Evolutionary conservation across 176 grass and related monocot species (phyloP).

Genomic region (Carex pumila): DNA sequence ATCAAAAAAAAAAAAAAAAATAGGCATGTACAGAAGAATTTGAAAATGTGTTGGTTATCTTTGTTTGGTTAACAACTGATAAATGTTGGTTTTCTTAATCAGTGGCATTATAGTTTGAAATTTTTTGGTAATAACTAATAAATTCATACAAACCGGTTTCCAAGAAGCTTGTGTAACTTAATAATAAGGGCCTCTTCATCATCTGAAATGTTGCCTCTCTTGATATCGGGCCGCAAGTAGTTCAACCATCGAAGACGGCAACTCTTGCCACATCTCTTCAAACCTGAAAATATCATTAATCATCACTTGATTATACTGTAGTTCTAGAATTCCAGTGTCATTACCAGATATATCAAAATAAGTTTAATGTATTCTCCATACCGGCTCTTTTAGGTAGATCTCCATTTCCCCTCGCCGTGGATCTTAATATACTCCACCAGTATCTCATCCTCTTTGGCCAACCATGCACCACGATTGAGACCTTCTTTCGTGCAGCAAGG

Average conservation of each 20-base stretch:
- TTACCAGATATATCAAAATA: not conserved
- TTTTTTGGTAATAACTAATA: not conserved
- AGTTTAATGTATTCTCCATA: not conserved
- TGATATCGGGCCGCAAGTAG: conserved; percentile 40
- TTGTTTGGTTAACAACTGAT: no score
- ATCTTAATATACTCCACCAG: conserved; percentile 29
- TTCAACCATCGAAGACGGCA: conserved; percentile 39
- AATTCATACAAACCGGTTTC: conserved; percentile 7
- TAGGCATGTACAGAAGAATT: no score
- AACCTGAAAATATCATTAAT: not conserved
- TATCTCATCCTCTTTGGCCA: conserved; percentile 10
- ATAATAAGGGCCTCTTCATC: conserved; percentile 37
- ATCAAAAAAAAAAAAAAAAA: no score
- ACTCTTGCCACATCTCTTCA: conserved; percentile 29
- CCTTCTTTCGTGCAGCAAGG: conserved; percentile 28
- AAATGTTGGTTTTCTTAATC: no score
- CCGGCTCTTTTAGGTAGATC: conserved; percentile 29
- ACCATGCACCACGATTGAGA: conserved; percentile 28
- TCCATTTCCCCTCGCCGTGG: conserved; percentile 27
- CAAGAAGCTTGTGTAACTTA: conserved; percentile 32
- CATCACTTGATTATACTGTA: not conserved
- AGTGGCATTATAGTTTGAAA: no score
- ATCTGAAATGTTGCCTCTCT: conserved; percentile 35
- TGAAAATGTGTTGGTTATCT: no score
- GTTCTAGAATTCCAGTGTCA: not conserved